Evolutionary conservation across 805 yeast species (phyloP).

Genomic region (Nakazawaea ambrosiae): DNA sequence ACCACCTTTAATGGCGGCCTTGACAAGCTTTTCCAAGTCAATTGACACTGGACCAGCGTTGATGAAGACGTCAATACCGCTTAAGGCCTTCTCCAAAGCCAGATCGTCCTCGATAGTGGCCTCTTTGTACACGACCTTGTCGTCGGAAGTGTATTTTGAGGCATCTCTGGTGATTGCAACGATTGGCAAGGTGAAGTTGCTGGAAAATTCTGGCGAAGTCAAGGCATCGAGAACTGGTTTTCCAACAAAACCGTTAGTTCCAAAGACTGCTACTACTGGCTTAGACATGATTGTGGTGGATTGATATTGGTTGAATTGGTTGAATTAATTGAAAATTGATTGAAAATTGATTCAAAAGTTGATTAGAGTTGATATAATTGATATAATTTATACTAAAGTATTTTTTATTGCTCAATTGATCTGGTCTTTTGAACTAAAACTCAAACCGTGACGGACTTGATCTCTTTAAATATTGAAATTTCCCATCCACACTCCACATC

Average conservation of each 20-base stretch:
- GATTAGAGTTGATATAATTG: not conserved
- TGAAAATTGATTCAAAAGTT: not conserved
- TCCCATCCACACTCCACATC: no score
- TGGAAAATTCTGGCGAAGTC: conserved; percentile 31
- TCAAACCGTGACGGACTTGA: no score
- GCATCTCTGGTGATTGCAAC: conserved; percentile 42
- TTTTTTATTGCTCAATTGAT: no score
- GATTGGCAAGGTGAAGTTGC: conserved; percentile 39
- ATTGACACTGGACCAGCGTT: conserved; percentile 32
- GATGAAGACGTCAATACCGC: conserved; percentile 44
- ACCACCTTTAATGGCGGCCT: conserved; percentile 33
- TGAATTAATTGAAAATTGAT: not conserved
- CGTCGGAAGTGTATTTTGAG: conserved; percentile 24
- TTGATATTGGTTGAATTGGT: not conserved
- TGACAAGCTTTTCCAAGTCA: conserved; percentile 25
- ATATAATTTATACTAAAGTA: no score
- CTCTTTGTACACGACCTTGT: conserved; percentile 30
- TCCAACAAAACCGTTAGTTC: conserved; percentile 47
- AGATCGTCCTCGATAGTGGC: conserved; percentile 24
- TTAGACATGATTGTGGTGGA: not conserved
- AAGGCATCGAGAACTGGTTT: conserved; percentile 39
- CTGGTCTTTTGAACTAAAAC: no score
- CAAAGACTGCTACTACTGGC: conserved; percentile 38
- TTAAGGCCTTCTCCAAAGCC: conserved; percentile 29
- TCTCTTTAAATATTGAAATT: no score